Base-by-base conservation (phyloP, 2,329 filamentous ascomycete genomes). In the Fusarium sp. region DNA sequence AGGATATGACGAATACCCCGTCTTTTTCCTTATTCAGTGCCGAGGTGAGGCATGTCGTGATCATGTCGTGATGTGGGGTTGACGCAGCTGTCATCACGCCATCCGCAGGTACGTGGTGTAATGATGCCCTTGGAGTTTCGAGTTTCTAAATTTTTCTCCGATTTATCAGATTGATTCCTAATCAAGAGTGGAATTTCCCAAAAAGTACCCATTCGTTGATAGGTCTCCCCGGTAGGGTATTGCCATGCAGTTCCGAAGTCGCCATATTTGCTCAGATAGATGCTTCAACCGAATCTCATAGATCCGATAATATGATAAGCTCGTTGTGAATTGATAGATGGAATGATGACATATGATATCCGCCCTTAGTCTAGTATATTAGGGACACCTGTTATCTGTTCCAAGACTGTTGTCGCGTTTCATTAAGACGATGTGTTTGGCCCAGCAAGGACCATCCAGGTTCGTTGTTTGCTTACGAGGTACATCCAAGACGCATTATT, bases 11-110 rank as follows among this genome's bases (percentile, higher is more conserved):
- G 36, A 70, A 65, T 65, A n/a, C 5, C 2, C 7, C 18, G 7
- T 22, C 13, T 40, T 50, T 25, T 38, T n/a, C 33, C 62, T 5
- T 50, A 65, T n/a, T 70, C 68, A 1, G 56, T 68, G 2, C 40
- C 25, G 2, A 54, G 50, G 7, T 27, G 68, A 36, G 35, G 54
- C 54, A 58, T 58, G 54, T 58, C 54, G 54, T 58, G 33, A 58
- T 58, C 8, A 58, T 58, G 54, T 58, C 54, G 54, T 58, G 54
- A 58, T 58, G 54, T 58, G 54, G 54, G 54, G 54, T 58, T 58
- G 54, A 38, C 16, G 16, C 14, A 58, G 35, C 16, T 36, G 22
- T 13, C 14, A 36, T 36, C 33, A 58, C 54, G 54, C 33, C 54
- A 58, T 58, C 54, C 33, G 54, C 54, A 58, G 54, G 54, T 58